Conservation (phyloP, 352 stramenopile genomes). For the Sclerospora graminicola region DNA sequence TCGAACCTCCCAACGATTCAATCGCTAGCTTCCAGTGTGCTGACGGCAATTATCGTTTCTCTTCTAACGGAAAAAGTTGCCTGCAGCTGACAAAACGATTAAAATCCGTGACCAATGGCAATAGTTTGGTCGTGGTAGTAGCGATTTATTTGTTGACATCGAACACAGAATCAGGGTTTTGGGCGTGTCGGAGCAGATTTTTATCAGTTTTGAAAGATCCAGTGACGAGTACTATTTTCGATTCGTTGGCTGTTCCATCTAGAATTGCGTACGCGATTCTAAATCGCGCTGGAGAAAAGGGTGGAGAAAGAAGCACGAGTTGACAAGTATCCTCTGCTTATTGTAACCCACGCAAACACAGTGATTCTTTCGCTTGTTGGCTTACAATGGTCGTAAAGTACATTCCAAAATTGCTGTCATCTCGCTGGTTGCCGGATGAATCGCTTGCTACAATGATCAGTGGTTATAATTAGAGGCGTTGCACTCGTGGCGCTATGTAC, state of each 20-base stretch:
- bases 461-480: conserved; percentile 34
- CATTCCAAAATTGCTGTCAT: conserved; percentile 63
- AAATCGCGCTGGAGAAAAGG: conserved; percentile 47
- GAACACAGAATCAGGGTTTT: conserved; percentile 27
- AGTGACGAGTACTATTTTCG: conserved; percentile 58
- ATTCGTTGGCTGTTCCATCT: conserved; percentile 35
- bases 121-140: conserved; percentile 35
- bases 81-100: conserved; percentile 30
- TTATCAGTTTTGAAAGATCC: conserved; percentile 51
- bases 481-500: conserved; percentile 32
- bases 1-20: conserved; percentile 16
- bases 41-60: conserved; percentile 32
- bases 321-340: conserved; percentile 56
- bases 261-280: conserved; percentile 67
- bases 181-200: conserved; percentile 58
- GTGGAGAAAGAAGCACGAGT: conserved; percentile 34
- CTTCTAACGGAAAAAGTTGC: conserved; percentile 23
- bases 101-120: too few species aligned
- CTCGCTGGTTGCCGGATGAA: conserved; percentile 59
- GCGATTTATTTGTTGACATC: conserved; percentile 31
- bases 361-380: conserved; percentile 66
- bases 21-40: conserved; percentile 29
- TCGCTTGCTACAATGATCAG: conserved; percentile 43
- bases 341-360: conserved; percentile 56
- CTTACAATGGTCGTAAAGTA: conserved; percentile 46